Base-by-base conservation (phyloP, 2,329 filamentous ascomycete genomes). In the Bipolaris sorokiniana region DNA sequence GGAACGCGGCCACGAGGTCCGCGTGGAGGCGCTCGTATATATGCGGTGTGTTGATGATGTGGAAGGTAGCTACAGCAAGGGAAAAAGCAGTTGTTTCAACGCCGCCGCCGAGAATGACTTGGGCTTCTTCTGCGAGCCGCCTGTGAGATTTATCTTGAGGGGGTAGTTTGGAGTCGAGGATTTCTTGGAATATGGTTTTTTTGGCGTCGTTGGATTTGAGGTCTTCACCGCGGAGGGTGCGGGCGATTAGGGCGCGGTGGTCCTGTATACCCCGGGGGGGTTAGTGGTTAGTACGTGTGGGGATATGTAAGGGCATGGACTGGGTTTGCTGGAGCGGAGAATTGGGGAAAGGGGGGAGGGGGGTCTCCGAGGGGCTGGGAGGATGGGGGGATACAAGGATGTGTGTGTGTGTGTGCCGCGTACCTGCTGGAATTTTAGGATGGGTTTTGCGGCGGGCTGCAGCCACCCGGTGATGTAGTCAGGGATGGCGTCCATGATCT, bases 41-140 rank as follows among this genome's bases (percentile, higher is more conserved):
- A 20, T 53, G 60, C 0, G 68, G 71, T 3, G 59, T 73, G 58
- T 69, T 67, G 62, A 71, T 70, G 61, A 76, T 72, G 59, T 76
- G 68, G 56, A 70, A 76, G 10, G 61, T 38, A 3, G 72, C 73
- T 15, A 71, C 69, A 26, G 51, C 58, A 5, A 76, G 62, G 1
- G 70, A 54, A 28, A 72, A 75, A 10, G 73, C 72, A 5, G 75
- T 78, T 3, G 76, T 78, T 53, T 77, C 75, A 6, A 77, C 75
- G 50, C 75, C 76, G 48, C 75, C 76, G 22, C 74, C 76, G 13
- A 78, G 61, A 31, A 78, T 66, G 26, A 75, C 76, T 26, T 75
- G 68, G 7, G 71, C 76, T 66, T 78, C 76, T 42, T 77, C 76
- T 15, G 68, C 69, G 16, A 78, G 73, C 1, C 76, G 74, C 10